Evolutionary conservation across 495 filamentous ascomycete genomes (phyloP).

Genomic region (Podospora comata): DNA sequence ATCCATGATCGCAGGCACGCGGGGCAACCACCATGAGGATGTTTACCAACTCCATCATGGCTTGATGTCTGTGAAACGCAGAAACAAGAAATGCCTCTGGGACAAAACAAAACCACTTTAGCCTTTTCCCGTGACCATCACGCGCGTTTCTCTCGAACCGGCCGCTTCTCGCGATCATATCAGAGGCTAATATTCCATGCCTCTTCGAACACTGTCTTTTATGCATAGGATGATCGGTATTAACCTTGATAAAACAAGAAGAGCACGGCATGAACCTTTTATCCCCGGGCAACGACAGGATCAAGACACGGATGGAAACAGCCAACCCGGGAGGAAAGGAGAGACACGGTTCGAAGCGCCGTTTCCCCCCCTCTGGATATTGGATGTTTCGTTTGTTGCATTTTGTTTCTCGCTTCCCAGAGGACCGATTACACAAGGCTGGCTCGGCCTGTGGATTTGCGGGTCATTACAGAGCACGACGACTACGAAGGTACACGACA

Average conservation of each 20-base stretch:
- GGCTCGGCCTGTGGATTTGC: background rate
- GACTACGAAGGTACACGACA: background rate
- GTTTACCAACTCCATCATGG: background rate
- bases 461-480: background rate
- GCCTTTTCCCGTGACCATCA: slow-evolving; percentile 1
- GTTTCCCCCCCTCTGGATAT: background rate
- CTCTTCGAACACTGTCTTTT: background rate
- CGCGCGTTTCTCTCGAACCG: background rate
- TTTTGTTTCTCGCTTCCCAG: background rate
- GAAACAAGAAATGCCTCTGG: background rate
- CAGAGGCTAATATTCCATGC: slow-evolving; percentile 6
- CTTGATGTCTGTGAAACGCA: slow-evolving; percentile 9
- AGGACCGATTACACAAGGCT: no score
- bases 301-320: slow-evolving; percentile 3
- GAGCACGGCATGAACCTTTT: background rate
- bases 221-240: slow-evolving; percentile 19
- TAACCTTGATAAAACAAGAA: slow-evolving; percentile 14
- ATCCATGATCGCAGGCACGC: background rate
- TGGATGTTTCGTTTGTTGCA: background rate
- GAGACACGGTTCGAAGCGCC: background rate
- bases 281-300: slow-evolving; percentile 4
- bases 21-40: background rate
- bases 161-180: background rate
- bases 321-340: background rate
- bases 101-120: background rate